Percentiles rank a stretch among this genome's conserved stretches.
phyloP scores from a whole-genome alignment of 1,284 basidiomycete genomes.

The Trichosporon coremiiforme region DNA sequence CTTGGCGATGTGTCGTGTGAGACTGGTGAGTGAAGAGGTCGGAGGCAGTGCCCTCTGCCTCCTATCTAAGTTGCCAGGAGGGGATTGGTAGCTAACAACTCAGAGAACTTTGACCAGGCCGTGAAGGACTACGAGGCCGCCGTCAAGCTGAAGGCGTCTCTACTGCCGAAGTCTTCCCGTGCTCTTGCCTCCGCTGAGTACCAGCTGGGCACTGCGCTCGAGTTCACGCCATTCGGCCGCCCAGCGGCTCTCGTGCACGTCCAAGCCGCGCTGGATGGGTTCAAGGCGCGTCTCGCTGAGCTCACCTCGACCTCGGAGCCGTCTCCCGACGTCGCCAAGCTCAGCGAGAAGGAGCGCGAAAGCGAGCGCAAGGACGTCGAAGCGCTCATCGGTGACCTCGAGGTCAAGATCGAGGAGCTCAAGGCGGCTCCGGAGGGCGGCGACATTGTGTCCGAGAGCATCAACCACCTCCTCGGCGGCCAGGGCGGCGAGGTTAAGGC shows the following conservation, averaged over 20 bases:
- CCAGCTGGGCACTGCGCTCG: slow-evolving; percentile 83
- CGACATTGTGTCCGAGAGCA: slow-evolving; percentile 54
- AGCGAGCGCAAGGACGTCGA: slow-evolving; percentile 73
- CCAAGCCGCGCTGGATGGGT: slow-evolving; percentile 72
- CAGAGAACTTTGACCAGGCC: slow-evolving; percentile 91
- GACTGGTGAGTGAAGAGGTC: slow-evolving; percentile 80
- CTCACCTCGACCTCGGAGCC: slow-evolving; percentile 57
- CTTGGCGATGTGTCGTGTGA: slow-evolving; percentile 86
- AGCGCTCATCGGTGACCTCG: slow-evolving; percentile 74
- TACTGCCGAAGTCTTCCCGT: slow-evolving; percentile 76
- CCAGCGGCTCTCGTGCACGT: slow-evolving; percentile 76
- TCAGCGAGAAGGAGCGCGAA: slow-evolving; percentile 70
- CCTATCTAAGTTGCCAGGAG: too few species aligned
- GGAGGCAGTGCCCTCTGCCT: too few species aligned
- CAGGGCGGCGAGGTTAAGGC: slow-evolving; percentile 49
- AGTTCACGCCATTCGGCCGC: slow-evolving; percentile 71
- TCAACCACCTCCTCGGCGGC: slow-evolving; percentile 59
- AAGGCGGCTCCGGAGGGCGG: slow-evolving; percentile 70
- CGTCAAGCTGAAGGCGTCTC: slow-evolving; percentile 67
- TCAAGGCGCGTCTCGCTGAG: slow-evolving; percentile 68
- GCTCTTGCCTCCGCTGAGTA: slow-evolving; percentile 87
- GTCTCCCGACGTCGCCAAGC: slow-evolving; percentile 44
- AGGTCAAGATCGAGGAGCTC: slow-evolving; percentile 84
- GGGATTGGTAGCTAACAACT: slow-evolving; percentile 20
- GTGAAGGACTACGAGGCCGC: slow-evolving; percentile 77